Percentiles rank a stretch among this genome's conserved stretches.
Conservation (phyloP, 2,329 filamentous ascomycete species). For the Colletotrichum paranaense region DNA sequence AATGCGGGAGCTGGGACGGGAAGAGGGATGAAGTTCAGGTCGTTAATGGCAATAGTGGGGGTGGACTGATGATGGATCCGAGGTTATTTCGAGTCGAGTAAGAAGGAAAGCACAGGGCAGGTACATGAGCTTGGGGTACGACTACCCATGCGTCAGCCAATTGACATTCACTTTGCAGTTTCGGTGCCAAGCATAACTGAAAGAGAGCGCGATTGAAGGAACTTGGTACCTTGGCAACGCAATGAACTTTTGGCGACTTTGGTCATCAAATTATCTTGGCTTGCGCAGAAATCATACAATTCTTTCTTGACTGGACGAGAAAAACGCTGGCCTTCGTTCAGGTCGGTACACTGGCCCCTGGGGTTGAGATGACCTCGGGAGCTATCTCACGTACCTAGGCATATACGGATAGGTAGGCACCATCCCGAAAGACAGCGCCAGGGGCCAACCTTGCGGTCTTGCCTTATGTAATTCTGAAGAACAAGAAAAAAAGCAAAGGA, state of each 20-base stretch:
- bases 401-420: too few species aligned
- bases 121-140: background rate
- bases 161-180: background rate
- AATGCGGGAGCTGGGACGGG: background rate
- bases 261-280: background rate
- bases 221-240: background rate
- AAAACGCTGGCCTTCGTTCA: background rate
- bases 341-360: background rate
- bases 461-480: too few species aligned
- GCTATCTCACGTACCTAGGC: too few species aligned
- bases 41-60: background rate
- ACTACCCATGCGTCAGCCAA: background rate
- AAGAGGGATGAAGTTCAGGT: background rate
- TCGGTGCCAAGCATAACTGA: background rate
- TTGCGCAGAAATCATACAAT: background rate
- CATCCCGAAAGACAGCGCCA: too few species aligned
- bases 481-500: too few species aligned
- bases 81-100: background rate
- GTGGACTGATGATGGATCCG: background rate
- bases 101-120: background rate
- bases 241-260: background rate
- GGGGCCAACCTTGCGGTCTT: too few species aligned
- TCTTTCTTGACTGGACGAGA: background rate
- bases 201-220: background rate
- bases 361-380: background rate